Percentiles rank a stretch among this genome's conserved stretches.
phyloP scores from a whole-genome alignment of 768 basidiomycete genomes.

The Serendipita vermifera region DNA sequence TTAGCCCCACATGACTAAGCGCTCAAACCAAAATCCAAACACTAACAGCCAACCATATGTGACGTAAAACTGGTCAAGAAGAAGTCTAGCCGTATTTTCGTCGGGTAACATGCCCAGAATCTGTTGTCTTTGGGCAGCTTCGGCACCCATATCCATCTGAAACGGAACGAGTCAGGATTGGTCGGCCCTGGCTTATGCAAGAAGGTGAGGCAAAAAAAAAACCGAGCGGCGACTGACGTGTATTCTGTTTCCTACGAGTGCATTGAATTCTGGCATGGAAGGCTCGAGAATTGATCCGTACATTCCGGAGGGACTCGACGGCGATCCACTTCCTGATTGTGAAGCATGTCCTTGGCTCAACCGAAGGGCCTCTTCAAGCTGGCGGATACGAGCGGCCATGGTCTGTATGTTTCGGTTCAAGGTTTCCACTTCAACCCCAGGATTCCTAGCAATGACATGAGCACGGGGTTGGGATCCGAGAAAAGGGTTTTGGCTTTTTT shows the following conservation, averaged over 20 bases:
- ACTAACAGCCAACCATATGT: constrained; percentile 1
- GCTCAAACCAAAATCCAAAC: too few relatives aligned
- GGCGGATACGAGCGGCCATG: constrained; percentile 2
- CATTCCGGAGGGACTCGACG: not conserved
- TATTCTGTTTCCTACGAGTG: not conserved
- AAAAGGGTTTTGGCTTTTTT: not conserved
- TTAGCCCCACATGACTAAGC: not conserved
- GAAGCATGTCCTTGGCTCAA: not conserved
- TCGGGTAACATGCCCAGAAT: not conserved
- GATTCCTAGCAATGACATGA: not conserved
- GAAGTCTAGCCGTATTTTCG: not conserved
- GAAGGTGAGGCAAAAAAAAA: not conserved
- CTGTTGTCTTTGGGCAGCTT: not conserved
- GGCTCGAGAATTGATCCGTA: not conserved
- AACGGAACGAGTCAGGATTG: not conserved
- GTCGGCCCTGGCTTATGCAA: not conserved
- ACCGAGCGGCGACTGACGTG: not conserved
- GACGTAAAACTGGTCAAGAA: not conserved
- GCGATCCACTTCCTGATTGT: not conserved
- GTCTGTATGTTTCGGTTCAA: not conserved
- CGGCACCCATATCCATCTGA: not conserved
- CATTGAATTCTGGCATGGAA: not conserved
- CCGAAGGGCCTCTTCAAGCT: not conserved
- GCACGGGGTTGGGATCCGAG: not conserved
- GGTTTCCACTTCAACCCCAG: not conserved